Base-by-base conservation (phyloP, 2,329 filamentous ascomycete genomes). In the Plectosphaerella sp. region DNA sequence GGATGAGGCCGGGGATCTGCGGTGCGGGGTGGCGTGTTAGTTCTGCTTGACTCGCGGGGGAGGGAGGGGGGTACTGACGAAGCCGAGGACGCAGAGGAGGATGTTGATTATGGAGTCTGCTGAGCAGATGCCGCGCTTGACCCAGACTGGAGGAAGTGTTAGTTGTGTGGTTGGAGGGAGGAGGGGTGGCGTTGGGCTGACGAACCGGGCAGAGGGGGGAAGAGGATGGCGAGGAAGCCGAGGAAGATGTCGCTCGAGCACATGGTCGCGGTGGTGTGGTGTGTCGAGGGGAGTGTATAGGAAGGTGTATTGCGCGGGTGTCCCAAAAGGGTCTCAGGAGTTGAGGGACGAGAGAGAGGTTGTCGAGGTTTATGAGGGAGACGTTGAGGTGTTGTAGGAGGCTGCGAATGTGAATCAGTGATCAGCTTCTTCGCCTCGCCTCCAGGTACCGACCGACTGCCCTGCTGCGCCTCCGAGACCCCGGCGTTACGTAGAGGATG, bases 31-130 rank as follows among this genome's bases (percentile, higher is more conserved):
- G 20, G 12, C 15, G 28, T 33, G 28, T 33, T 33, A 33, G 28
- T 33, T 33, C 28, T 33, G 28, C 28, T 33, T 33, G 28, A 33
- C 28, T 33, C 5, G 49, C 47, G 45, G 24, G 49, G 24, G 18
- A 4, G 25, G 8, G 24, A n/a, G 37, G 43, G 41, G 33, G 25
- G 39, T 41, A 68, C 75, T 48, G 69, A 79, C 75, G 65, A 79
- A 91, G 62, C 87, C 89, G 20, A 93, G 83, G 50, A 83, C 67
- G 71, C 88, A 94, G 63, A 97, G 90, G 46, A 92, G 87, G 69
- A 97, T 86, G 76, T 99, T 99, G 77, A 99, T 96, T 63, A 97
- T 65, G 9, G 89, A 93, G 74, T 97, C 94, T 52, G 87, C 91
- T 57, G 86, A 89, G 78, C 94, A 99, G 73, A 99, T 79, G 58